Evolutionary conservation across 768 basidiomycete species (phyloP), one percentile per base, ranked within the genome.

Genomic region (Mycena floridula): DNA sequence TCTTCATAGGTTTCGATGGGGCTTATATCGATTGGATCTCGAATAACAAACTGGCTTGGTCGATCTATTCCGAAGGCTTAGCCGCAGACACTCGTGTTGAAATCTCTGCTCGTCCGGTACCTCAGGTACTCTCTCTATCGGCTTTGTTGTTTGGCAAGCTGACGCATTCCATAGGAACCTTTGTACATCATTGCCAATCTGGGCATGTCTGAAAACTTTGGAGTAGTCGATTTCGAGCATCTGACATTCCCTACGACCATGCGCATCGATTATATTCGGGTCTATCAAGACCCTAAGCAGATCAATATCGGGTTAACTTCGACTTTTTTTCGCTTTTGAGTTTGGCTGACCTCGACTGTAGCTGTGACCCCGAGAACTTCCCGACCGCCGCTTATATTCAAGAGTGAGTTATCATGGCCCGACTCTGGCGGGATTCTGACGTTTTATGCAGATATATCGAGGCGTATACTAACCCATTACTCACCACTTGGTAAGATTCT

Each of bases 381-480:
- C 91, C 93, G 0, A 96, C 93, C 0, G 59, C 68, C 9, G 62
- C 72, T 0, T 95, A 95, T 59, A 95, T 94, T 53, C 56, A 82
- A n/a, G n/a, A n/a, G n/a, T n/a, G n/a, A n/a, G n/a, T n/a, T n/a
- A n/a, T n/a, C n/a, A n/a, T n/a, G 16, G 67, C 73, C n/a, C n/a
- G n/a, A n/a, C n/a, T n/a, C n/a, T n/a, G n/a, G n/a, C n/a, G n/a
- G n/a, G n/a, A n/a, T n/a, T n/a, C n/a, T n/a, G n/a, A n/a, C n/a
- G n/a, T n/a, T n/a, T n/a, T n/a, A n/a, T n/a, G n/a, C 27, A 37
- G 30, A 37, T 44, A 44, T 18, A 22, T 37, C 16, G 43, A 44
- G 32, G 43, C 43, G 5, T 44, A 37, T 36, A 44, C 72, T 37
- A 90, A 95, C 54, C 72, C 82, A 16, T 89, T 89, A 59, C 54